These are phyloP conservation scores for Tuber calosporum DNA, from an alignment of 495 filamentous ascomycete species.

Conservation along the genomic window DNA sequence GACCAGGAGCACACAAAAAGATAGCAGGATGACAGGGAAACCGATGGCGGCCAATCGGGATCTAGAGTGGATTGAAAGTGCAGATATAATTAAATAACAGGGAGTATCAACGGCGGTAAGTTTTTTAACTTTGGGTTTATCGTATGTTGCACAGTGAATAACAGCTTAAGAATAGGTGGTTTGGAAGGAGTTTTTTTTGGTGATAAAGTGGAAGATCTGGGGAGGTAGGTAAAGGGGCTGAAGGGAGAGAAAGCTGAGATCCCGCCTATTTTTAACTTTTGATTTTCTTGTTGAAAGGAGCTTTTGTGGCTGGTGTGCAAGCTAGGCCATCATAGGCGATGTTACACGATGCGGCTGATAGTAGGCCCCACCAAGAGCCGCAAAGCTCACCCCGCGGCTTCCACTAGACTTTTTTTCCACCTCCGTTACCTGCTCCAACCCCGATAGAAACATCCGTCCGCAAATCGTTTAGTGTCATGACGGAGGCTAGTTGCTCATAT, in stretches of 20 bases:
- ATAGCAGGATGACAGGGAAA: neutral
- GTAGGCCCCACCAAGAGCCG: slow-evolving; percentile 5
- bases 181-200: neutral
- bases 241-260: neutral
- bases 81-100: neutral
- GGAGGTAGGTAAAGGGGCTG: neutral
- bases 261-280: neutral
- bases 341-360: neutral
- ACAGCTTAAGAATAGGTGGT: neutral
- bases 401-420: slow-evolving; percentile 7
- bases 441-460: neutral
- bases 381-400: slow-evolving; percentile 14
- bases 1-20: neutral
- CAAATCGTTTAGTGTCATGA: slow-evolving; percentile 13
- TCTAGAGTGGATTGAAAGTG: neutral
- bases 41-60: neutral
- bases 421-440: neutral
- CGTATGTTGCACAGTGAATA: neutral
- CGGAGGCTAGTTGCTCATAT: slow-evolving; percentile 48
- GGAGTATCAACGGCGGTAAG: neutral
- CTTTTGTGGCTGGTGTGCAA: neutral
- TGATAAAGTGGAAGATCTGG: neutral
- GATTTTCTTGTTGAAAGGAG: neutral
- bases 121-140: neutral
- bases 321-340: neutral